Conservation (phyloP, 2,329 filamentous ascomycete species). For the Leptographium procerum region DNA sequence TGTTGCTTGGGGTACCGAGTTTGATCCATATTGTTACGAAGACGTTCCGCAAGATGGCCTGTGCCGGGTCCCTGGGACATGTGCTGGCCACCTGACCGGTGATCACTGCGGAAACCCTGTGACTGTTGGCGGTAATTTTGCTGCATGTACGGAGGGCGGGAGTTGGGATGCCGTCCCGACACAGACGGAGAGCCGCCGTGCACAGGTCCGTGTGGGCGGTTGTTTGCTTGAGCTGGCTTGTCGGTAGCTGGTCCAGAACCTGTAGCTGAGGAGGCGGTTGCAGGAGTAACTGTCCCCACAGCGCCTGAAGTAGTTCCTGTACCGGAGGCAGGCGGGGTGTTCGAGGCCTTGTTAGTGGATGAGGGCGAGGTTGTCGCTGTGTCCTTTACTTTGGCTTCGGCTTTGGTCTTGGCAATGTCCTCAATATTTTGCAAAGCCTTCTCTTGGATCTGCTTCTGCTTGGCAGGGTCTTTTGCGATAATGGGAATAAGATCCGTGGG, state of each 20-base stretch:
- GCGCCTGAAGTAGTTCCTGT: neutral
- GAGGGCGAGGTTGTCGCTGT: constrained; percentile 18
- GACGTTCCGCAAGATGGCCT: constrained; percentile 36
- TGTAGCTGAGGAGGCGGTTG: constrained; percentile 2
- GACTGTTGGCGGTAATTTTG: constrained; percentile 34
- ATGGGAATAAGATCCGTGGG: constrained; percentile 87
- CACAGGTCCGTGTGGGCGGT: constrained; percentile 5
- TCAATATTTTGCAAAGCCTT: constrained; percentile 71
- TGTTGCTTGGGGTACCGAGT: constrained; percentile 21
- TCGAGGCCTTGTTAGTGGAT: neutral
- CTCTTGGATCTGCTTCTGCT: constrained; percentile 86
- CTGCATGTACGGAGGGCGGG: constrained; percentile 37
- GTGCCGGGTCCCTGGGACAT: constrained; percentile 28
- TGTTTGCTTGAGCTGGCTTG: neutral
- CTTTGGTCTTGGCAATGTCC: constrained; percentile 39
- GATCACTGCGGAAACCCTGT: constrained; percentile 36
- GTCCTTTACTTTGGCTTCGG: constrained; percentile 41
- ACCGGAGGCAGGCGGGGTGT: neutral
- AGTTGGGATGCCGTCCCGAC: constrained; percentile 32
- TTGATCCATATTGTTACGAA: constrained; percentile 37
- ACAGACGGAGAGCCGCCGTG: constrained; percentile 14
- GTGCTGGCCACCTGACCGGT: constrained; percentile 31
- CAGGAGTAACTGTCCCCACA: neutral
- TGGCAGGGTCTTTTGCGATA: constrained; percentile 89
- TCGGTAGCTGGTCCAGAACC: neutral